Percentiles rank a stretch among this genome's conserved stretches.
These are phyloP conservation scores for Pleurotus sapidus DNA, from an alignment of 768 basidiomycete genomes.

Conservation along the genomic window DNA sequence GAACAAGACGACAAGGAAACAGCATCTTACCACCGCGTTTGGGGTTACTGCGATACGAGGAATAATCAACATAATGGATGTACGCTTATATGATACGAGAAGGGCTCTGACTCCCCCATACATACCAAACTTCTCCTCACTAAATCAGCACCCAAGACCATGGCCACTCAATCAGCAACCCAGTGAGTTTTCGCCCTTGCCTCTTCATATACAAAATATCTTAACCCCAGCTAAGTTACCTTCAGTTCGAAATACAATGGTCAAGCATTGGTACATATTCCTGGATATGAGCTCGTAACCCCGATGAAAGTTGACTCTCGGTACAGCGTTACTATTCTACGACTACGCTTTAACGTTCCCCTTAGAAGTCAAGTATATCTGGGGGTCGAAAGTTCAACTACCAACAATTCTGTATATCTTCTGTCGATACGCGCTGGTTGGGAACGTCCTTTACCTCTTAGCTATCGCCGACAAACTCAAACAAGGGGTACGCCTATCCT, in stretches of 20 bases:
- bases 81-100: too few relatives aligned
- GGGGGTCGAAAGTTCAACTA: slow-evolving; percentile 20
- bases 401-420: slow-evolving; percentile 27
- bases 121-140: too few relatives aligned
- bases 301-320: neutral
- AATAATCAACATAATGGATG: too few relatives aligned
- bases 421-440: slow-evolving; percentile 6
- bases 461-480: slow-evolving; percentile 18
- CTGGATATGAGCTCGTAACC: neutral
- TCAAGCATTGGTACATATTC: slow-evolving; percentile 16
- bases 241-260: slow-evolving; percentile 18
- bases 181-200: neutral
- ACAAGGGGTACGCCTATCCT: slow-evolving; percentile 12
- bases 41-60: too few relatives aligned
- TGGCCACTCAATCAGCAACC: neutral
- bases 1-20: too few relatives aligned
- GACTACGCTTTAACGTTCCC: slow-evolving; percentile 29
- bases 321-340: slow-evolving; percentile 25
- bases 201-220: neutral
- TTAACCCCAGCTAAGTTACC: slow-evolving; percentile 4
- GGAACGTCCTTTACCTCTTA: slow-evolving; percentile 28
- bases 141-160: neutral
- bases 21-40: too few relatives aligned
- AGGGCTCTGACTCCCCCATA: too few relatives aligned
- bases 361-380: slow-evolving; percentile 28